phyloP scores from a whole-genome alignment of 2,329 filamentous ascomycete species.

The Sclerotinia minor region DNA sequence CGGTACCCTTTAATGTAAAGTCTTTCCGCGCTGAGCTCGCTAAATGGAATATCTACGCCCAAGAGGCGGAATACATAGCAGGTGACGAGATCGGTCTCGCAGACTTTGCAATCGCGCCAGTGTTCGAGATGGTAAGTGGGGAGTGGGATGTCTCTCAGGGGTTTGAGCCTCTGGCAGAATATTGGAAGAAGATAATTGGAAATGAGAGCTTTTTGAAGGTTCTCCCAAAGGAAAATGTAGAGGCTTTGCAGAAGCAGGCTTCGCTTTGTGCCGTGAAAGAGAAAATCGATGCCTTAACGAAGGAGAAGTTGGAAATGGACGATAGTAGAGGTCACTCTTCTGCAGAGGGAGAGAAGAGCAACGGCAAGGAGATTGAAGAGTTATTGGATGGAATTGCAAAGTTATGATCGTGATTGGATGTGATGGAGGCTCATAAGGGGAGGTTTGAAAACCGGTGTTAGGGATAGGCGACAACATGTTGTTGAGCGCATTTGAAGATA shows the following conservation, averaged over 20 bases:
- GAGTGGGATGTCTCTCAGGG: slow-evolving; percentile 40
- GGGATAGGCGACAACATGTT: neutral
- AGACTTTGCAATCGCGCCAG: slow-evolving; percentile 60
- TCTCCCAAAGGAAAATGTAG: slow-evolving; percentile 22
- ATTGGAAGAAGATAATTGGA: slow-evolving; percentile 31
- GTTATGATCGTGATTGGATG: neutral
- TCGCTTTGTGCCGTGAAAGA: neutral
- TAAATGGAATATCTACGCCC: slow-evolving; percentile 31
- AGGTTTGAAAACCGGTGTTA: neutral
- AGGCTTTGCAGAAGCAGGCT: neutral
- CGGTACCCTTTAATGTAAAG: slow-evolving; percentile 31
- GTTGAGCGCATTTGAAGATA: neutral
- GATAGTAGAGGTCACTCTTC: neutral
- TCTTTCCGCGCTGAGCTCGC: slow-evolving; percentile 39
- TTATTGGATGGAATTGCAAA: slow-evolving; percentile 9
- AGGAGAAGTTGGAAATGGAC: neutral
- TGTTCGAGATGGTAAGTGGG: slow-evolving; percentile 50
- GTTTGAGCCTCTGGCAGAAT: slow-evolving; percentile 39
- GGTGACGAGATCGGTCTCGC: slow-evolving; percentile 47
- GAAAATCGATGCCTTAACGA: slow-evolving; percentile 3
- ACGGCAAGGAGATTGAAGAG: slow-evolving; percentile 15
- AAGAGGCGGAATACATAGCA: slow-evolving; percentile 46
- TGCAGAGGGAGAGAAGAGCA: neutral
- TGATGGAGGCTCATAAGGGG: neutral
- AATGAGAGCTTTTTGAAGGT: slow-evolving; percentile 30